Evolutionary conservation across 2,329 filamentous ascomycete species (phyloP).

Genomic region (Pseudopyricularia javanii): DNA sequence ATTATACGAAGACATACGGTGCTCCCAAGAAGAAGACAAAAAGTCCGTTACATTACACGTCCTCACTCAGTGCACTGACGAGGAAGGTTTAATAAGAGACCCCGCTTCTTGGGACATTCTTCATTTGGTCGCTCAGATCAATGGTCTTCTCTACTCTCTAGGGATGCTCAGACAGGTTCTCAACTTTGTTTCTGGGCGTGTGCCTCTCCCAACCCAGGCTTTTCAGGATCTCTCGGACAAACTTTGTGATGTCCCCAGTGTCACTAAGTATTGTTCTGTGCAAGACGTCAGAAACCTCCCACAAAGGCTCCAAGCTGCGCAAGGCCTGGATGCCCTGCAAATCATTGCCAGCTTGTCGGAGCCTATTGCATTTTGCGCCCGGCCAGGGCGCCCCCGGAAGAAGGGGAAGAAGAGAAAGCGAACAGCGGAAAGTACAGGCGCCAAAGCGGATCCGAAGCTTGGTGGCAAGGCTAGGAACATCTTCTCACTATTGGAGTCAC

Average conservation of each 20-base stretch:
- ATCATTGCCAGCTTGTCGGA: neutral
- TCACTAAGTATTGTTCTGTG: neutral
- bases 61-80: constrained; percentile 13
- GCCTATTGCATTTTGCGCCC: neutral
- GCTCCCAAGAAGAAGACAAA: constrained; percentile 17
- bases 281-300: neutral
- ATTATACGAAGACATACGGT: constrained; percentile 21
- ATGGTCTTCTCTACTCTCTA: constrained; percentile 49
- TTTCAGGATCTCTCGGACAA: neutral
- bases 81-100: constrained; percentile 15
- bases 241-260: neutral
- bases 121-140: constrained; percentile 49
- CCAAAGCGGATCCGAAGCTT: neutral
- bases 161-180: constrained; percentile 40
- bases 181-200: constrained; percentile 14
- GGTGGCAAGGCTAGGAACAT: neutral
- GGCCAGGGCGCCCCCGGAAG: neutral
- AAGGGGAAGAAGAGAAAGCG: constrained; percentile 1
- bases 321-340: neutral
- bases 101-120: constrained; percentile 41
- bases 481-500: neutral
- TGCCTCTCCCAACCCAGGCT: neutral
- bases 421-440: neutral
- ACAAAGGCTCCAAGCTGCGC: neutral
- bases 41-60: constrained; percentile 16